phyloP scores from a whole-genome alignment of 345 rosid genomes.

The Eucalyptus curtisii region DNA sequence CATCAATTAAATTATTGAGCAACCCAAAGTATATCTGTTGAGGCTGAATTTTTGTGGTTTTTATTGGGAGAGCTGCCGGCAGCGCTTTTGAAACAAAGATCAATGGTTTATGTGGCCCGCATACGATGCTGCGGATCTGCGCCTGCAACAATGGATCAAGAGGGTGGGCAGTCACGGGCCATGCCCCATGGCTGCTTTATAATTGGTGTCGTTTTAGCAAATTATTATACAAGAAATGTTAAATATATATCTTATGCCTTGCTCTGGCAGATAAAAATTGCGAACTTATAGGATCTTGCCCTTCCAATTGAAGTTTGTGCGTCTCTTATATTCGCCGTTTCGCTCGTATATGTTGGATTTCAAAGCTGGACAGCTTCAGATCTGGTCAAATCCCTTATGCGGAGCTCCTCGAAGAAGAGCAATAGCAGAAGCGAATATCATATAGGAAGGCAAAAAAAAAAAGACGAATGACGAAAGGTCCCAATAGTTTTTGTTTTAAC shows the following conservation, averaged over 20 bases:
- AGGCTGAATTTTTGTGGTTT: neutral
- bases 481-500: neutral
- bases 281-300: neutral
- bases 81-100: neutral
- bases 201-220: neutral
- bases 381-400: neutral
- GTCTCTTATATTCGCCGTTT: neutral
- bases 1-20: neutral
- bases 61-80: neutral
- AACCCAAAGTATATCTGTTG: neutral
- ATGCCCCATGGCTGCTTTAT: neutral
- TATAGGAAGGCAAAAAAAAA: neutral
- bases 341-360: neutral
- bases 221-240: neutral
- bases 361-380: neutral
- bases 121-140: neutral
- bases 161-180: neutral
- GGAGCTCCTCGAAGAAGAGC: neutral
- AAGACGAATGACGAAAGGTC: neutral
- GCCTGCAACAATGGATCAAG: neutral
- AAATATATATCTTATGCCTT: neutral
- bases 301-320: neutral
- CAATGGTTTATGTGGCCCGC: neutral
- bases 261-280: neutral
- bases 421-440: neutral